Evolutionary conservation across 2,329 filamentous ascomycete genomes (phyloP), one percentile per base, ranked within the genome.

Genomic region (Talaromyces sp.): DNA sequence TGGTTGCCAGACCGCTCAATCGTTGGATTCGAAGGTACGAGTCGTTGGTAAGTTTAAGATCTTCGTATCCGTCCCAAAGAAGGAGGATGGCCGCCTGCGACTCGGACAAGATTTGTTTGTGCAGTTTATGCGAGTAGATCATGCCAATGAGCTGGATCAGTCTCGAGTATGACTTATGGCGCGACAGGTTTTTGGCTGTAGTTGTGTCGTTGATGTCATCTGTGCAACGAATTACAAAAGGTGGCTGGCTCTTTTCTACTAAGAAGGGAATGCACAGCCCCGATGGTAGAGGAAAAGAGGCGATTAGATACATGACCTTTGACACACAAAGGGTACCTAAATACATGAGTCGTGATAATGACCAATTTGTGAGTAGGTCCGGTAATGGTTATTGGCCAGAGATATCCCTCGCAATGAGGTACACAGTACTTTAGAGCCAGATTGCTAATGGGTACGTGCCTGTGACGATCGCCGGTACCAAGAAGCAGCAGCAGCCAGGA

Each of bases 1-100:
- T n/a, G 25, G 47, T 50, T 50, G 49, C 49, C 49, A 52, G 49
- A 52, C 49, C 49, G 49, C 49, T 52, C n/a, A 56, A 39, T 13
- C 15, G 31, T 33, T 54, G 27, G 31, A 22, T 54, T 35, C 31
- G 31, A 17, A 25, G 22, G 52, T 27, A 31, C 33, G 49, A 52
- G 25, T 33, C 49, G 3, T 27, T 33, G 49, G 15, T 17, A 52
- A 17, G 49, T 33, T 33, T 31, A 22, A 3, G 33, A 13, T 37
- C 33, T 56, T 4, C 27, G 27, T 9, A 54, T 13, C 17, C 5
- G 17, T 7, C 22, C 5, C 22, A 22, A 22, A 22, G 22, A 4
- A 15, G 22, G 4, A 19, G 50, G 7, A 19, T 15, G 3, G 50
- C 50, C 7, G 22, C 31, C 19, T 54, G 50, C 50, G 13, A 19